These are phyloP conservation scores for Arthromyces matolae DNA, from an alignment of 768 basidiomycete genomes.

Conservation along the genomic window DNA sequence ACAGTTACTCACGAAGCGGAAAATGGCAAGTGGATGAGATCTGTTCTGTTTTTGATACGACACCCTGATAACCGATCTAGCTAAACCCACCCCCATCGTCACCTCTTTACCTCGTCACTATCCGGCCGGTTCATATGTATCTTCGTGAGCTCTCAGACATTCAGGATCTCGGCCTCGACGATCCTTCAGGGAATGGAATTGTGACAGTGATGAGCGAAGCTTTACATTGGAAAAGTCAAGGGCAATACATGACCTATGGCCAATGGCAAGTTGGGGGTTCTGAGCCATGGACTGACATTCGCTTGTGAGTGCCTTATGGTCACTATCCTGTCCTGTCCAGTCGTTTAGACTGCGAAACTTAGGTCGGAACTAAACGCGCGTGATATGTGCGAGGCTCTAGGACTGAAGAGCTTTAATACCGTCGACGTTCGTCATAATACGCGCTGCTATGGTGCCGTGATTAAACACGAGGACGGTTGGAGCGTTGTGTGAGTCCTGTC, in stretches of 20 bases:
- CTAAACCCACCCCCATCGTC: conserved; percentile 56
- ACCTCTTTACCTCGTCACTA: conserved; percentile 70
- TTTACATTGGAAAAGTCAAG: conserved; percentile 42
- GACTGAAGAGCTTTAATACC: conserved; percentile 56
- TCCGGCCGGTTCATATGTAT: conserved; percentile 55
- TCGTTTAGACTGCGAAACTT: neutral
- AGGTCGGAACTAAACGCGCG: conserved; percentile 43
- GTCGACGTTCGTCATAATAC: conserved; percentile 75
- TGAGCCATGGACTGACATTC: conserved; percentile 44
- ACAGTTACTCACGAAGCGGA: conserved; percentile 66
- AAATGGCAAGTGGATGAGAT: conserved; percentile 43
- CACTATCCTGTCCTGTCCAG: neutral
- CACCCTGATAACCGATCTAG: conserved; percentile 30
- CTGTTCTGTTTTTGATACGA: neutral
- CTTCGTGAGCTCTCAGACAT: conserved; percentile 71
- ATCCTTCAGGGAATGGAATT: conserved; percentile 46
- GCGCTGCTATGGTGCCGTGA: conserved; percentile 65
- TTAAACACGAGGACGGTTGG: conserved; percentile 72
- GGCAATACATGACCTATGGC: conserved; percentile 33
- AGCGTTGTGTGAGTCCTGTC: conserved; percentile 60
- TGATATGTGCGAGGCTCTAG: conserved; percentile 49
- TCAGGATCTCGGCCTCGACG: conserved; percentile 64
- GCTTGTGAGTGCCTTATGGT: conserved; percentile 32
- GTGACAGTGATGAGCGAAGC: conserved; percentile 53
- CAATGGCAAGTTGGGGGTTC: conserved; percentile 41